Evolutionary conservation across 345 rosid genomes (phyloP), one percentile per base, ranked within the genome.

Genomic region (Camelina neglecta): DNA sequence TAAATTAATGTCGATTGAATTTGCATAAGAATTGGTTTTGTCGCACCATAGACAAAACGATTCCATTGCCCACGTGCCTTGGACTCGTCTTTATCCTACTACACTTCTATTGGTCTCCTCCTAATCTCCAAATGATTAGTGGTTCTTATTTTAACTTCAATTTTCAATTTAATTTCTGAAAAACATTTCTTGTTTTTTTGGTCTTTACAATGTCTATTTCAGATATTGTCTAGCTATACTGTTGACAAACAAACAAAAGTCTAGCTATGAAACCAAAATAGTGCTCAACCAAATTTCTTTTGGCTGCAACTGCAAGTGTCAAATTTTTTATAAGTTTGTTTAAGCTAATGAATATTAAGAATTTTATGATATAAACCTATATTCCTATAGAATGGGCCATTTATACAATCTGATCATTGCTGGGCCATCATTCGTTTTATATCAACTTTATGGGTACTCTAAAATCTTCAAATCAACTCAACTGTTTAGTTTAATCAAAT

Each of bases 81-180:
- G 41, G 50, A 16, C 75, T 69, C 65, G 75, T 69, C 80, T 76
- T 69, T 69, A 69, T 54, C 57, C 51, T 44, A 76, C 59, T 12
- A 53, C 75, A 76, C 31, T 67, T 61, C 64, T 60, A 69, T 75
- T 61, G 79, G 69, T 69, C 69, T 68, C 56, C 63, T 75, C 56
- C 63, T 75, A 61, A 44, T 76, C 49, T 62, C 59, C 58, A 75
- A 44, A 54, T 53, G 64, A 69, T 53, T 69, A 61, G 65, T 31
- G 70, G 79, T 62, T 69, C 65, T 53, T 41, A 7, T 69, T 75
- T 60, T 8, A 29, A 15, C 56, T 20, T 56, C 70, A 45, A 0
- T 69, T 49, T 74, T 45, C 21, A 47, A 2, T 23, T 1, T 50
- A 45, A 24, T 48, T 21, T 45, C 11, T 24, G 29, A 26, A 29